These are phyloP conservation scores for Rhizopogon salebrosus DNA, from an alignment of 768 basidiomycete genomes.

Conservation along the genomic window DNA sequence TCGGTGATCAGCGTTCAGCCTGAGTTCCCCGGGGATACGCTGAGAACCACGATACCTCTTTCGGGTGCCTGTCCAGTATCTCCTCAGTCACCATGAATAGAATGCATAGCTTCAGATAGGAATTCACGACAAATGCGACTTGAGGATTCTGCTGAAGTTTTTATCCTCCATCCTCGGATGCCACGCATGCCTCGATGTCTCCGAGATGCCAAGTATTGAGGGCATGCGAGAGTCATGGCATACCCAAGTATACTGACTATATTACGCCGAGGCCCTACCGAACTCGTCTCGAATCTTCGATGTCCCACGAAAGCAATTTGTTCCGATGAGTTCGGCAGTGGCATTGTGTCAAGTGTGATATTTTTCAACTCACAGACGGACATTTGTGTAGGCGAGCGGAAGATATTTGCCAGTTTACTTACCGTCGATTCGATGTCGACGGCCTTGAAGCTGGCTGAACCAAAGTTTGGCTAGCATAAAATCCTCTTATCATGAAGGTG, in stretches of 20 bases:
- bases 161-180: constrained; percentile 26
- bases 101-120: constrained; percentile 11
- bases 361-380: neutral
- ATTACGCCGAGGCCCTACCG: constrained; percentile 36
- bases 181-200: constrained; percentile 28
- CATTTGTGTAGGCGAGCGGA: neutral
- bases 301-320: neutral
- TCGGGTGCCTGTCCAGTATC: neutral
- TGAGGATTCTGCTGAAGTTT: constrained; percentile 25
- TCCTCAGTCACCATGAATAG: neutral
- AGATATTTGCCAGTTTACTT: neutral
- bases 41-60: constrained; percentile 13
- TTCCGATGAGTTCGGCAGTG: neutral
- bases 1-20: constrained; percentile 22
- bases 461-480: neutral
- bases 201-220: constrained; percentile 29
- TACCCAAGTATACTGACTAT: neutral
- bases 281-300: constrained; percentile 5
- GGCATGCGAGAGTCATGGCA: constrained; percentile 12
- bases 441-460: neutral
- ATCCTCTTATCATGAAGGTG: neutral
- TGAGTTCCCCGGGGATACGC: neutral
- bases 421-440: neutral
- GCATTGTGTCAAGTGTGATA: neutral
- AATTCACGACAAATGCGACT: constrained; percentile 18